Evolutionary conservation across 805 yeast species (phyloP), one percentile per base, ranked within the genome.

Genomic region (Metschnikowia sp.): DNA sequence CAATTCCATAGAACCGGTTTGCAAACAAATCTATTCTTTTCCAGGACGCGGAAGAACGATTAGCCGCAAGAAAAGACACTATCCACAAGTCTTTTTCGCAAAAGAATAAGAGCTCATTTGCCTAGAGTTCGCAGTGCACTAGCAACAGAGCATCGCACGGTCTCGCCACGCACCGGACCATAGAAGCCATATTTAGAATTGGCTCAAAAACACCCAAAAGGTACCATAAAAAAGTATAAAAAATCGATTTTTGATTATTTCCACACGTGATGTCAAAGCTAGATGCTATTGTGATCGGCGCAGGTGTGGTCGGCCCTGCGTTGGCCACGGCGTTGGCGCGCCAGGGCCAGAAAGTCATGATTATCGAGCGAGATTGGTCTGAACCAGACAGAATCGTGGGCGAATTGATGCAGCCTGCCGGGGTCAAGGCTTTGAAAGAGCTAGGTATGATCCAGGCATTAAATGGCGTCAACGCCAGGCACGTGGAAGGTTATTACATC

Each of bases 351-450:
- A 76, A 77, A 43, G 97, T 94, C 8, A 66, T 86, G 44, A 75
- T 86, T 18, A 73, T 86, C 13, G 99, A 94, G 63, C 78, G 97
- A 52, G 97, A 89, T 62, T 88, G 97, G 88, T 66, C 80, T 18
- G 86, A 82, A 64, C 99, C 99, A 2, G 97, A 94, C 66, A 77
- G 99, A 56, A 94, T 94, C 48, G 98, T 94, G 31, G 99, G 99
- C 36, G 99, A 94, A 65, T 77, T 94, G 60, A 77, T 94, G 78
- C 99, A 94, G 67, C 99, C 99, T 3, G 91, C 89, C 32, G 99
- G 99, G n/a, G 70, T 94, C 29, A 82, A 85, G 62, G 92, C 96
- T 1, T 72, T 94, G 47, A 75, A 77, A 55, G 84, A 88, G 55
- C 70, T 94, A 31, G 98, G 97, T 5, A 83, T 94, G 89, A 78